Base-by-base conservation (phyloP, 441 rosid species). In the Populus hybrid region DNA sequence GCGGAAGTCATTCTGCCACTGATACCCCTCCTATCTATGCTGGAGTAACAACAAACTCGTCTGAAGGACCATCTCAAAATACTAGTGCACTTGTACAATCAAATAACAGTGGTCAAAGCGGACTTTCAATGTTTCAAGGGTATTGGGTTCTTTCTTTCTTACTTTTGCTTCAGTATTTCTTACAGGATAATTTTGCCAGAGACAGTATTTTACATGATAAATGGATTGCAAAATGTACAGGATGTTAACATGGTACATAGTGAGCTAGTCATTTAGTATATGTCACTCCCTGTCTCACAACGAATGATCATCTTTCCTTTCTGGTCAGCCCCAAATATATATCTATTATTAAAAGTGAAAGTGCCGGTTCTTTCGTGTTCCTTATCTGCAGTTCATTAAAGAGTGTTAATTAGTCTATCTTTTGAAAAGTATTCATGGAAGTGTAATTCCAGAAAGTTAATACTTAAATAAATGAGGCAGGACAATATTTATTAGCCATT, bases 121-220 rank as follows among this genome's bases (percentile, higher is more conserved):
- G 97, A 72, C 80, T 89, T 72, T 90, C 97, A 2, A 66, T 93
- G 65, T 93, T 95, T 73, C 90, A 94, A 82, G 96, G 97, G 98
- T 93, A 93, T 20, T 79, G 78, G 18, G 71, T 79, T 59, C 70
- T 68, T 72, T 11, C 69, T 26, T 76, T 53, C 10, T 76, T 75
- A 16, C 59, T 11, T 4, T 45, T 10, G 50, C 50, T 40, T 40
- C 12, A 40, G 12, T 40, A 40, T 40, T 40, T 40, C 50, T 11
- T 40, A 3, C 50, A 40, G 50, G 50, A 45, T 14, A 45, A 45
- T 14, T 45, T 82, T 42, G 28, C 79, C 75, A 68, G 59, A 59
- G 74, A 45, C 6, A 12, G 64, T 78, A 3, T 81, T 61, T 70
- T 70, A 71, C 77, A 61, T 80, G 21, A 23, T 65, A 75, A 70